Evolutionary conservation across 306 rosid species (phyloP).

Genomic region (Pyrus communis): DNA sequence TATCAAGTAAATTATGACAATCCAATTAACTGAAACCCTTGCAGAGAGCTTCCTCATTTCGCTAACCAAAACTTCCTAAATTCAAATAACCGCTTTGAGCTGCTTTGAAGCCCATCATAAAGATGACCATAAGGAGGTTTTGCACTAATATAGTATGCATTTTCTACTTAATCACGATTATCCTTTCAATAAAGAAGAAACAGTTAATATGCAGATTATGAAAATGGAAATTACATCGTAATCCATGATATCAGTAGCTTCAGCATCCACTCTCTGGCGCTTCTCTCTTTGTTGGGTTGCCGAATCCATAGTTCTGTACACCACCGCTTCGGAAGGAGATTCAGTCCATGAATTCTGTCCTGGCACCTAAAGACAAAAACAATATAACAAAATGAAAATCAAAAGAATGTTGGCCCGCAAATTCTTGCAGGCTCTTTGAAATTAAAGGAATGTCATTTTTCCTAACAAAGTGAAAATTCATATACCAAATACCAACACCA

Average conservation of each 20-base stretch:
- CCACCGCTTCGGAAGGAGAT: constrained; percentile 20
- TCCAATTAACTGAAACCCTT: neutral
- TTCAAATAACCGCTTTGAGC: neutral
- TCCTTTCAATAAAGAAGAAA: neutral
- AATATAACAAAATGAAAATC: neutral
- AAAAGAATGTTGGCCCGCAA: too few species aligned
- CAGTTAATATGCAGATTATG: neutral
- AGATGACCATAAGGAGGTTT: neutral
- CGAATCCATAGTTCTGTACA: constrained; percentile 31
- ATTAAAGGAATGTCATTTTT: neutral
- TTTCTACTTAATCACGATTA: neutral
- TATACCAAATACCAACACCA: neutral
- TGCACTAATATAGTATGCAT: neutral
- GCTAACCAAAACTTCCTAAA: neutral
- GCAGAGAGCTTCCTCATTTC: neutral
- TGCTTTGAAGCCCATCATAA: neutral
- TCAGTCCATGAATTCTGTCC: constrained; percentile 80
- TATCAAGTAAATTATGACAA: neutral
- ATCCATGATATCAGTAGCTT: constrained; percentile 29
- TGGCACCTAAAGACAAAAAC: constrained; percentile 44
- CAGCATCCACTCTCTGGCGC: constrained; percentile 55
- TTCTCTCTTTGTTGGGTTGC: constrained; percentile 51
- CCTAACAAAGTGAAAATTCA: neutral
- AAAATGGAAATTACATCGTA: constrained; percentile 29
- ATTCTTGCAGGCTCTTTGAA: neutral